A percentile compares a stretch with the other conserved stretches of the same genome.
These are phyloP conservation scores for Fusarium illudens DNA, from an alignment of 2,329 filamentous ascomycete genomes.

Conservation along the genomic window DNA sequence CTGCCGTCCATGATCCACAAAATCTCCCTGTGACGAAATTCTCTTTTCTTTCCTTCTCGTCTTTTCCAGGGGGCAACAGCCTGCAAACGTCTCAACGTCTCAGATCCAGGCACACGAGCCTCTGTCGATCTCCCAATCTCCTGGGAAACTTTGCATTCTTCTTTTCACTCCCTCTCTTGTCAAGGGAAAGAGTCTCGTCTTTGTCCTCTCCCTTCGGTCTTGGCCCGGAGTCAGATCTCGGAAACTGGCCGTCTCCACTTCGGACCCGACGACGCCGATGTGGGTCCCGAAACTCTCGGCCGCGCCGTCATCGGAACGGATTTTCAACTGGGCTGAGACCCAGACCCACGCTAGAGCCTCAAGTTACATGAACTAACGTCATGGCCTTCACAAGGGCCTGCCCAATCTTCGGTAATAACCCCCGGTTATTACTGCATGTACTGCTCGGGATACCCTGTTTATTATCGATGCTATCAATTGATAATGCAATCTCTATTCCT, in stretches of 20 bases:
- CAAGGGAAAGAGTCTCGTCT: too few relatives aligned
- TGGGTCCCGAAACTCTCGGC: conserved; percentile 15
- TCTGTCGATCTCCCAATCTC: conserved; percentile 4
- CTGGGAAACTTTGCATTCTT: not conserved
- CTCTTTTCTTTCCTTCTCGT: conserved; percentile 19
- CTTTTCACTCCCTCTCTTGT: not conserved
- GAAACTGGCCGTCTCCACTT: conserved; percentile 1
- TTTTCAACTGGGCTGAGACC: conserved; percentile 25
- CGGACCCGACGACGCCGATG: conserved; percentile 35
- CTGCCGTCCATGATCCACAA: conserved; percentile 11
- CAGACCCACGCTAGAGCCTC: conserved; percentile 15
- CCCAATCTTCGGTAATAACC: conserved; percentile 32
- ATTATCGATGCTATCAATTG: conserved; percentile 33
- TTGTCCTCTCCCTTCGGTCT: not conserved
- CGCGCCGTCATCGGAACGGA: conserved; percentile 35
- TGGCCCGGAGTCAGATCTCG: not conserved
- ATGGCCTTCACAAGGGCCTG: conserved; percentile 20
- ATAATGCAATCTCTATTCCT: conserved; percentile 24
- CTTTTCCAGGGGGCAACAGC: conserved; percentile 1
- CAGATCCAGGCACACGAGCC: conserved; percentile 14
- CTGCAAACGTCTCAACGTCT: too few relatives aligned
- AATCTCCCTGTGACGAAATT: not conserved
- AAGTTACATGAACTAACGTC: conserved; percentile 33
- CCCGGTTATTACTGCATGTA: conserved; percentile 30
- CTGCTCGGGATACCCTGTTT: conserved; percentile 16